Evolutionary conservation across 805 yeast genomes (phyloP).

Genomic region (Ogataea wickerhamii): DNA sequence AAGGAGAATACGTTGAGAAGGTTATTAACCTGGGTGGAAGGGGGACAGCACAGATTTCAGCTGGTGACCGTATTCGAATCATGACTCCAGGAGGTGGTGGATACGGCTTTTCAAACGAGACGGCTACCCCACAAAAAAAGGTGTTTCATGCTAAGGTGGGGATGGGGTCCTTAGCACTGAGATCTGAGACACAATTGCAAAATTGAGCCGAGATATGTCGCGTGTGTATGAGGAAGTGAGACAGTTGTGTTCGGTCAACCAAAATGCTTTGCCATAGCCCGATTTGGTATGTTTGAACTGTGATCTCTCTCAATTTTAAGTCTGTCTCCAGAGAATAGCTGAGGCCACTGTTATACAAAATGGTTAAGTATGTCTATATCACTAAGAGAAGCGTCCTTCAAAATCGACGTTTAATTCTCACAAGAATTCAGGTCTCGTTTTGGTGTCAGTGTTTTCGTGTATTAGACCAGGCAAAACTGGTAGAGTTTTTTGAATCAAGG

Average conservation of each 20-base stretch:
- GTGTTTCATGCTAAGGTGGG: slow-evolving; percentile 15
- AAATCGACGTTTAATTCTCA: no score
- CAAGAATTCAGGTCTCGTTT: no score
- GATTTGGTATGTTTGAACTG: no score
- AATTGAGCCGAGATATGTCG: slow-evolving; percentile 20
- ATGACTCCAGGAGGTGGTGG: slow-evolving; percentile 89
- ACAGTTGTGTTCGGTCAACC: no score
- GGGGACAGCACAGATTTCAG: slow-evolving; percentile 49
- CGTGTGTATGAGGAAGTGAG: neutral
- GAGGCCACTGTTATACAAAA: no score
- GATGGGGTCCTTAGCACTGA: slow-evolving; percentile 28
- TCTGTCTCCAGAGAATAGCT: no score
- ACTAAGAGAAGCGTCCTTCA: no score
- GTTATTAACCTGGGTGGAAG: slow-evolving; percentile 64
- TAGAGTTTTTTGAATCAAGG: slow-evolving; percentile 45
- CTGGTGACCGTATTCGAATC: slow-evolving; percentile 65
- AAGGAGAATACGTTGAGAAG: slow-evolving; percentile 31
- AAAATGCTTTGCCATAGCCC: no score
- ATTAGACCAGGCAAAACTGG: no score
- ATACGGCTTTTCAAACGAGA: slow-evolving; percentile 44
- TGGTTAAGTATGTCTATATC: no score
- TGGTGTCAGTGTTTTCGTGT: no score
- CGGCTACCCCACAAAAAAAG: slow-evolving; percentile 4
- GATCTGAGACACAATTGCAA: slow-evolving; percentile 29
- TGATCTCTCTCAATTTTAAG: no score